A percentile compares a stretch with the other conserved stretches of the same genome.
Conservation (phyloP, 805 yeast species). For the Novakomyces olei region DNA sequence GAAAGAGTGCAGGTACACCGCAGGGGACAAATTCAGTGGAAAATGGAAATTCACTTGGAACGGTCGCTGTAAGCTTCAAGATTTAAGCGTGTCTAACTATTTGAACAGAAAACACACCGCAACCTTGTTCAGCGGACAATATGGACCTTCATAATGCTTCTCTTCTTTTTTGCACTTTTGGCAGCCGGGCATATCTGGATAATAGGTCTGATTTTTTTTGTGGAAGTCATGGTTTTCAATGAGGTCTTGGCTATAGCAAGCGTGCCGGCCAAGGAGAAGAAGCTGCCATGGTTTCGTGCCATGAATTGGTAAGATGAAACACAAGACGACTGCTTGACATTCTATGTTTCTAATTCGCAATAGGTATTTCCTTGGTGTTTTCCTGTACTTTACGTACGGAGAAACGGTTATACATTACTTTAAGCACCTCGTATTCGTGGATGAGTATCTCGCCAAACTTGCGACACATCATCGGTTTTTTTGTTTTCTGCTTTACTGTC, state of each 20-base stretch:
- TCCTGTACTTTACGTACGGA: constrained; percentile 77
- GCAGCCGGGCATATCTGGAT: constrained; percentile 74
- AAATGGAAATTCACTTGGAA: too few relatives aligned
- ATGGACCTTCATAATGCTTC: constrained; percentile 87
- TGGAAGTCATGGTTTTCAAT: constrained; percentile 68
- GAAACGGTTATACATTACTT: constrained; percentile 55
- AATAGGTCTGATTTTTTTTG: constrained; percentile 42
- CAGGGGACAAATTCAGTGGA: too few relatives aligned
- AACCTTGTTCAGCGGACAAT: constrained; percentile 64
- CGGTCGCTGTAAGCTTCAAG: too few relatives aligned
- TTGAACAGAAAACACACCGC: background rate
- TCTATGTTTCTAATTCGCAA: background rate
- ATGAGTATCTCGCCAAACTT: constrained; percentile 31
- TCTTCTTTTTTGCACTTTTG: constrained; percentile 42
- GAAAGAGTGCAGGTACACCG: too few relatives aligned
- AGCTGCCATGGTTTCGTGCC: constrained; percentile 60
- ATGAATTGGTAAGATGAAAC: constrained; percentile 54
- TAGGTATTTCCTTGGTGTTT: constrained; percentile 42
- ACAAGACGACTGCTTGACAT: too few relatives aligned
- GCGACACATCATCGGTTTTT: constrained; percentile 65
- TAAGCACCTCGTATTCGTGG: constrained; percentile 28
- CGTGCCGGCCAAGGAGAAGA: constrained; percentile 63
- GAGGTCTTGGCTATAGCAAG: constrained; percentile 76
- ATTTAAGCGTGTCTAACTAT: too few relatives aligned
- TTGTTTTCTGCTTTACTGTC: constrained; percentile 42